These are phyloP conservation scores for Viola odorata DNA, from an alignment of 345 rosid genomes.

Conservation along the genomic window DNA sequence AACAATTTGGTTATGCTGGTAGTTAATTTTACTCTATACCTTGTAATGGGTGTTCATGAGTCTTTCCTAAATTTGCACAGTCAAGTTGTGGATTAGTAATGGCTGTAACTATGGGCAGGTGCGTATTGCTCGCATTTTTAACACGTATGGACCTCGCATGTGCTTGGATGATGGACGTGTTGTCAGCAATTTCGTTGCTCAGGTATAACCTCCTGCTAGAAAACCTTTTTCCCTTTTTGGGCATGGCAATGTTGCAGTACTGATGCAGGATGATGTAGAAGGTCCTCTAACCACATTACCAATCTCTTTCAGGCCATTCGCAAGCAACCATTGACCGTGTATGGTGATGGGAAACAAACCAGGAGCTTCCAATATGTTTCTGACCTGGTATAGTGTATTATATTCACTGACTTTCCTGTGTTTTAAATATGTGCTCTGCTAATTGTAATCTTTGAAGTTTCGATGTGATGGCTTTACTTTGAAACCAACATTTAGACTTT, in stretches of 20 bases:
- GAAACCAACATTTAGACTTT: background rate
- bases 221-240: constrained; percentile 9
- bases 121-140: constrained; percentile 95
- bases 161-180: constrained; percentile 99
- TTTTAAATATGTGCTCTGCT: background rate
- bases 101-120: constrained; percentile 46
- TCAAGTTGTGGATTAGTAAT: constrained; percentile 2
- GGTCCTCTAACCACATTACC: constrained; percentile 1
- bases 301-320: constrained; percentile 27
- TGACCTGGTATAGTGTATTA: constrained; percentile 59
- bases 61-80: background rate
- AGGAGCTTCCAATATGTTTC: constrained; percentile 98
- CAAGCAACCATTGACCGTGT: constrained; percentile 89
- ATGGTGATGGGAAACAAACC: constrained; percentile 99
- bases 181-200: constrained; percentile 98
- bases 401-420: background rate
- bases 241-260: background rate
- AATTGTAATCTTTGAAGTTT: background rate
- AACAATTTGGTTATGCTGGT: background rate
- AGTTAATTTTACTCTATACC: background rate
- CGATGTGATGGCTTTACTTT: background rate
- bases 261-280: background rate
- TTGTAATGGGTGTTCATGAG: background rate
- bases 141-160: constrained; percentile 98
- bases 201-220: constrained; percentile 37